phyloP scores from a whole-genome alignment of 495 filamentous ascomycete genomes.

The Aspergillus ellipticus region DNA sequence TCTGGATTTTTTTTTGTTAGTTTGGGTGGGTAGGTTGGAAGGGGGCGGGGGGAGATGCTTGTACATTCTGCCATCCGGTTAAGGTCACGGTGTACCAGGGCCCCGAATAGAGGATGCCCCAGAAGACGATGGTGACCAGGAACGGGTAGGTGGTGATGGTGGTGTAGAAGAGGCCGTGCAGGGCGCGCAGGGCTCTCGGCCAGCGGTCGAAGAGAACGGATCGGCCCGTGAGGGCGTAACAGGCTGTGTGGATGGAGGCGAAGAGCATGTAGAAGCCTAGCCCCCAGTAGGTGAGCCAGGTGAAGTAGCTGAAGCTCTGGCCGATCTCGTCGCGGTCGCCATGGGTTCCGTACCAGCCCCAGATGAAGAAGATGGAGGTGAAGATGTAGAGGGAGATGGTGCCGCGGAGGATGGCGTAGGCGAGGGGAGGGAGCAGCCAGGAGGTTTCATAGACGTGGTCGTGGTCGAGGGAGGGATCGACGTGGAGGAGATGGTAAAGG shows the following conservation, averaged over 20 bases:
- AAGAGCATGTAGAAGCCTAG: slow-evolving; percentile 72
- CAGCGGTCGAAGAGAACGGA: slow-evolving; percentile 56
- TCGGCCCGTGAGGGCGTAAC: slow-evolving; percentile 56
- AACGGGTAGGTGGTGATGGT: slow-evolving; percentile 67
- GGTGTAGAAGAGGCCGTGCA: slow-evolving; percentile 64
- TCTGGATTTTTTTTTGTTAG: slow-evolving; percentile 25
- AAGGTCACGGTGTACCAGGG: slow-evolving; percentile 50
- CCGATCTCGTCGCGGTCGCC: slow-evolving; percentile 36
- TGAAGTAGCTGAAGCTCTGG: slow-evolving; percentile 74
- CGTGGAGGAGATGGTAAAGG: slow-evolving; percentile 24
- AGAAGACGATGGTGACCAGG: slow-evolving; percentile 58
- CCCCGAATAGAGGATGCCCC: slow-evolving; percentile 39
- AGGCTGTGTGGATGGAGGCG: slow-evolving; percentile 60
- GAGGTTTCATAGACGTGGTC: slow-evolving; percentile 68
- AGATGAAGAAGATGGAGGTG: slow-evolving; percentile 63
- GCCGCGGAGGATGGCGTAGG: slow-evolving; percentile 56
- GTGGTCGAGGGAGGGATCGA: slow-evolving; percentile 47
- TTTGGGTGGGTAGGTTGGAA: background rate
- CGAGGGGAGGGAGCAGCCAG: slow-evolving; percentile 65
- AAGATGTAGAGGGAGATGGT: slow-evolving; percentile 68
- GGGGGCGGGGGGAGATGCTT: slow-evolving; percentile 11
- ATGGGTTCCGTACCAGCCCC: slow-evolving; percentile 54
- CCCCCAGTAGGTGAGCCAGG: slow-evolving; percentile 74
- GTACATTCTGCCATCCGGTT: slow-evolving; percentile 63
- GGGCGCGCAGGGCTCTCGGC: slow-evolving; percentile 57